These are phyloP conservation scores for Trichoderma atrobrunneum DNA, from an alignment of 2,329 filamentous ascomycete genomes.

Conservation along the genomic window DNA sequence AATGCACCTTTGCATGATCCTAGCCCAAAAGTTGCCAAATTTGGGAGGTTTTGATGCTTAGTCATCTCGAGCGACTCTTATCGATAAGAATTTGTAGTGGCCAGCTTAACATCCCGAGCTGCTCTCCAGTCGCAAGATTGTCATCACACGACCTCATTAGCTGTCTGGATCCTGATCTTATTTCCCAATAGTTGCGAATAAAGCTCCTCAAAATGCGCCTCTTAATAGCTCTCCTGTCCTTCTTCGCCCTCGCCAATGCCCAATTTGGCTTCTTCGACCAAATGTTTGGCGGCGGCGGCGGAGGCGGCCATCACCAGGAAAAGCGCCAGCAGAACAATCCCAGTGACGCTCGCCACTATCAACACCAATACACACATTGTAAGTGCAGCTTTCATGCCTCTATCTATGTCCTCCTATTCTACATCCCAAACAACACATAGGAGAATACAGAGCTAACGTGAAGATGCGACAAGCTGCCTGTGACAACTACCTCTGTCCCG, in stretches of 20 bases:
- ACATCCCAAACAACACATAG: background rate
- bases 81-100: slow-evolving; percentile 24
- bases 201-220: slow-evolving; percentile 30
- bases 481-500: slow-evolving; percentile 90
- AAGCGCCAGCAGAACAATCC: slow-evolving; percentile 73
- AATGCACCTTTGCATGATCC: background rate
- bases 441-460: background rate
- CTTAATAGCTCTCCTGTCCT: slow-evolving; percentile 50
- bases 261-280: slow-evolving; percentile 98
- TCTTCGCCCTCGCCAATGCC: slow-evolving; percentile 62
- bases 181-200: background rate
- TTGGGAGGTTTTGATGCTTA: slow-evolving; percentile 20
- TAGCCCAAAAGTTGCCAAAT: slow-evolving; percentile 2
- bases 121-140: background rate
- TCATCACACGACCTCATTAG: background rate
- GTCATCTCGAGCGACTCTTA: slow-evolving; percentile 16
- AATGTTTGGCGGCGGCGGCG: slow-evolving; percentile 67
- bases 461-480: slow-evolving; percentile 63
- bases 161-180: background rate
- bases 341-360: slow-evolving; percentile 81
- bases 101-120: slow-evolving; percentile 21
- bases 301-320: slow-evolving; percentile 48
- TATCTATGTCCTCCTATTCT: background rate
- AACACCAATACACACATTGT: slow-evolving; percentile 67
- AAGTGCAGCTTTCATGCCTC: slow-evolving; percentile 25